Base-by-base conservation (phyloP, 305 asterid genomes). In the Fraxinus velutina region DNA sequence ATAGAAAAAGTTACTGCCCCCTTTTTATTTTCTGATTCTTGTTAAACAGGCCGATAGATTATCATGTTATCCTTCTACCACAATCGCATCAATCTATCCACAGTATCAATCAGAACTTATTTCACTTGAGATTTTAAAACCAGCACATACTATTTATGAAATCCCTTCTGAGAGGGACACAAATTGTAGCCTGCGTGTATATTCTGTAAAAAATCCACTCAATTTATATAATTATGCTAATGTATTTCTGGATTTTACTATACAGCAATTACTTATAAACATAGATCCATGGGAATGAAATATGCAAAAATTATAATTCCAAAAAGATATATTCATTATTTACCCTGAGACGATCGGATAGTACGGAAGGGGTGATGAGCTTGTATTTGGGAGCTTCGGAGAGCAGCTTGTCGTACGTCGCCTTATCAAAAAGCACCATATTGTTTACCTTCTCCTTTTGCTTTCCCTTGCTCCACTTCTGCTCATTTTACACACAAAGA, bases 381-480 rank as follows among this genome's bases (percentile, higher is more conserved):
- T 90, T 90, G 88, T 80, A 90, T 79, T 90, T 90, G 1, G 93
- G 93, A 0, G 93, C 93, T 86, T 90, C 93, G 0, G 90, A 68
- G 32, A 90, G 80, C 84, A 90, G 27, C 87, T 90, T 90, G 24
- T 90, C 93, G 80, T 90, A 90, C 30, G 93, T 87, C 1, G 89
- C 87, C 88, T 90, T 90, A 60, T 88, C 93, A 19, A 90, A 90
- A 78, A 88, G 68, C 32, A 87, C 92, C 90, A 88, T 90, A 86
- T 90, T 90, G 84, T 90, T 90, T 78, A 90, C 92, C 87, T 90
- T 90, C 84, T 90, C 92, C 90, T 90, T 90, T 84, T 88, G 92
- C 89, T 90, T 90, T 39, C 92, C 92, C 89, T 90, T 90, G 90
- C 92, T 90, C 92, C 92, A 90, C 83, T 90, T 90, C 92, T 89